These are phyloP conservation scores for Pleomassaria siparia DNA, from an alignment of 2,329 filamentous ascomycete species.

Conservation along the genomic window DNA sequence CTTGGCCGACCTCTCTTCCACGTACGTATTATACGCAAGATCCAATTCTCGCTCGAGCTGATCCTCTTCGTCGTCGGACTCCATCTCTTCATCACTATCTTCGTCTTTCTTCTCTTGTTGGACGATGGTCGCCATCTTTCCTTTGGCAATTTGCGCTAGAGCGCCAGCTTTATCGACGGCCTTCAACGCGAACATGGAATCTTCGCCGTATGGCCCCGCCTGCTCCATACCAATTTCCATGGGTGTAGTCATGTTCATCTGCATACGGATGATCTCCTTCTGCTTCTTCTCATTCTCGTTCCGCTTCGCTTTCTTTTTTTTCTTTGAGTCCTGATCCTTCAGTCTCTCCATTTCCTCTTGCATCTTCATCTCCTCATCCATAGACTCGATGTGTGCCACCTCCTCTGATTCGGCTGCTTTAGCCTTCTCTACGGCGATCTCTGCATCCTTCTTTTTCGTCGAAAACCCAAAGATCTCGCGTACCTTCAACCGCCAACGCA, in stretches of 20 bases:
- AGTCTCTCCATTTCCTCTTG: conserved; percentile 84
- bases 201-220: conserved; percentile 73
- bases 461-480: conserved; percentile 88
- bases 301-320: conserved; percentile 80
- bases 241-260: conserved; percentile 94
- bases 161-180: conserved; percentile 74
- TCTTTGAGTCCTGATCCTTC: conserved; percentile 73
- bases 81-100: conserved; percentile 50
- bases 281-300: conserved; percentile 93
- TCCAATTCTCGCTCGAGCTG: conserved; percentile 83
- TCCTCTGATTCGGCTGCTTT: conserved; percentile 57
- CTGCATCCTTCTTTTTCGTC: conserved; percentile 65
- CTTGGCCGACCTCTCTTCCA: conserved; percentile 72
- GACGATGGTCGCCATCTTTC: conserved; percentile 72
- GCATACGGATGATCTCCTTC: conserved; percentile 92
- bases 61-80: conserved; percentile 78
- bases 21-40: conserved; percentile 81
- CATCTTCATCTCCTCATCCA: conserved; percentile 92
- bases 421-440: conserved; percentile 44
- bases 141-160: conserved; percentile 68
- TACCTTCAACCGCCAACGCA: conserved; percentile 87
- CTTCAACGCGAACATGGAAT: conserved; percentile 85
- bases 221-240: conserved; percentile 96
- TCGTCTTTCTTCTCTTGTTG: conserved; percentile 54
- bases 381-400: conserved; percentile 78